A percentile compares a stretch with the other conserved stretches of the same genome.
Evolutionary conservation across 2,329 filamentous ascomycete species (phyloP).

Genomic region (Claviceps monticola): DNA sequence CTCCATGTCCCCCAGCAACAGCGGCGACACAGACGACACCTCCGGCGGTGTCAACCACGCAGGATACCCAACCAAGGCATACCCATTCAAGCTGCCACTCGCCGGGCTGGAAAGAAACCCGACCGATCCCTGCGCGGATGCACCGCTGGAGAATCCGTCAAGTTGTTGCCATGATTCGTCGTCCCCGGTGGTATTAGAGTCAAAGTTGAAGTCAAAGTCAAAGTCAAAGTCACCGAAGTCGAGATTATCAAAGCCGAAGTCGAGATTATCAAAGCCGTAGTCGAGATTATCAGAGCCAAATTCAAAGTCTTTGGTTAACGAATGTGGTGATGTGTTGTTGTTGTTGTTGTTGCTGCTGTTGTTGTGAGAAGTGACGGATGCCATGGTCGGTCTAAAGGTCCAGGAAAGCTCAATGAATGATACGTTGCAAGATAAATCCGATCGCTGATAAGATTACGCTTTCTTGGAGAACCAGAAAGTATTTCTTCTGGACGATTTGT

Average conservation of each 20-base stretch:
- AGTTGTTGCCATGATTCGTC: conserved; percentile 34
- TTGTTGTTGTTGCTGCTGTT: conserved; percentile 6
- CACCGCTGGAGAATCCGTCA: conserved; percentile 19
- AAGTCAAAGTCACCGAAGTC: too few species aligned
- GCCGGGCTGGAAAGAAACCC: conserved; percentile 36
- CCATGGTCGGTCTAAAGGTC: conserved; percentile 10
- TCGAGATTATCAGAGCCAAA: conserved; percentile 1
- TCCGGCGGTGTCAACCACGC: conserved; percentile 14
- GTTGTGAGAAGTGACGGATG: conserved; percentile 24
- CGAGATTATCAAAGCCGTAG: too few species aligned
- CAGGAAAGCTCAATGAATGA: not conserved
- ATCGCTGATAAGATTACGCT: too few species aligned
- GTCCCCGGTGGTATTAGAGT: conserved; percentile 14
- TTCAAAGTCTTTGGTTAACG: conserved; percentile 26
- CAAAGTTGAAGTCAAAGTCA: too few species aligned
- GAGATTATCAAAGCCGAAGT: too few species aligned
- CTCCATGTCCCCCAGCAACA: conserved; percentile 26
- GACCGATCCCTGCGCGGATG: conserved; percentile 23
- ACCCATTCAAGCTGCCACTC: conserved; percentile 37
- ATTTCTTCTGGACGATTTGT: too few species aligned
- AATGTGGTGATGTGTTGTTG: conserved; percentile 20
- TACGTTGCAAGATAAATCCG: too few species aligned
- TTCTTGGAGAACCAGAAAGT: too few species aligned
- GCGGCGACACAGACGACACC: conserved; percentile 25
- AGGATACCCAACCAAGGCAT: conserved; percentile 27